Conservation (phyloP, 2,329 filamentous ascomycete genomes). For the Sporothrix schenckii region DNA sequence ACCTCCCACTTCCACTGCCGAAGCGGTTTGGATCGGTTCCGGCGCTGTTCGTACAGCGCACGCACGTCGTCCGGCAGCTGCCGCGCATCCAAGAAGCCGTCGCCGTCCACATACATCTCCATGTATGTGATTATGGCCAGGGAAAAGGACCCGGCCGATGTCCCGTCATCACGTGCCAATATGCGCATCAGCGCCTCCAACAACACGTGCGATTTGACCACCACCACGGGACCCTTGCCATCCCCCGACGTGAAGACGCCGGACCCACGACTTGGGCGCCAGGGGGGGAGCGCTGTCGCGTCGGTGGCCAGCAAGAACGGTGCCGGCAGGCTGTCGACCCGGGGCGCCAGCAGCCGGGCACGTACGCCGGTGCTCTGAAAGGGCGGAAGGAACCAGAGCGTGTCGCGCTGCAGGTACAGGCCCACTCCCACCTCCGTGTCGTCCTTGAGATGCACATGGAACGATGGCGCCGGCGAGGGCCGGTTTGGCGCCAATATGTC, state of each 20-base stretch:
- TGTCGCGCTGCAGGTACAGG: slow-evolving; percentile 38
- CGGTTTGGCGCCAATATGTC: background rate
- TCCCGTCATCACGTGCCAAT: slow-evolving; percentile 37
- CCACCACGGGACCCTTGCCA: slow-evolving; percentile 33
- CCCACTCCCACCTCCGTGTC: slow-evolving; percentile 36
- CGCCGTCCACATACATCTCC: slow-evolving; percentile 38
- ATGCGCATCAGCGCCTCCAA: slow-evolving; percentile 39
- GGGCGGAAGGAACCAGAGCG: slow-evolving; percentile 38
- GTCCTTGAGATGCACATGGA: slow-evolving; percentile 21
- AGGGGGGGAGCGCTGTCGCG: slow-evolving; percentile 35
- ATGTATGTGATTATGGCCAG: slow-evolving; percentile 39
- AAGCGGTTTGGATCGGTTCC: background rate
- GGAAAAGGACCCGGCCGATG: slow-evolving; percentile 35
- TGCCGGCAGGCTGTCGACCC: slow-evolving; percentile 29
- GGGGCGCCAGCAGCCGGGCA: slow-evolving; percentile 27
- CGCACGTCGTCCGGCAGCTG: slow-evolving; percentile 34
- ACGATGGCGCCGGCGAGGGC: slow-evolving; percentile 22
- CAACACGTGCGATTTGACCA: slow-evolving; percentile 37
- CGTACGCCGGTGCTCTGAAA: slow-evolving; percentile 30
- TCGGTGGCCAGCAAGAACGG: slow-evolving; percentile 38
- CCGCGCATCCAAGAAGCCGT: slow-evolving; percentile 37
- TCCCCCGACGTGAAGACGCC: slow-evolving; percentile 33
- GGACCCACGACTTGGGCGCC: slow-evolving; percentile 37
- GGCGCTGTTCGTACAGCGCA: slow-evolving; percentile 6
- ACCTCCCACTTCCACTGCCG: slow-evolving; percentile 8